Evolutionary conservation across 2,329 filamentous ascomycete genomes (phyloP), one percentile per base, ranked within the genome.

Genomic region (Aspergillus bombycis): DNA sequence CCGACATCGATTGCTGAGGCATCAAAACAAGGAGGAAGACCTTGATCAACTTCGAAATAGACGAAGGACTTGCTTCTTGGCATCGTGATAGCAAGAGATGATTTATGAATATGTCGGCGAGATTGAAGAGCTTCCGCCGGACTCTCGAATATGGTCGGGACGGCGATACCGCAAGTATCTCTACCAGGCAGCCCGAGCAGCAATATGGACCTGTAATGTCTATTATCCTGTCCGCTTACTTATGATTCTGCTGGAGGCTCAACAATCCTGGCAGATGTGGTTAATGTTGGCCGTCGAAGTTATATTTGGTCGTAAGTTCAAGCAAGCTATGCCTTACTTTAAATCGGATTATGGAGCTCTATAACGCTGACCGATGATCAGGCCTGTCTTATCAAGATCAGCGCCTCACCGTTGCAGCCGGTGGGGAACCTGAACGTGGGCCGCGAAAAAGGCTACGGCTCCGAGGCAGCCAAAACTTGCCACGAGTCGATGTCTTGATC

Each of bases 401-500:
- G 48, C 54, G 57, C n/a, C 63, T 72, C n/a, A 70, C 70, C 10
- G 53, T 72, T 9, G 59, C 65, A 23, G 68, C 70, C 8, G 66
- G 66, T 21, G 60, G 58, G 10, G 58, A 63, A n/a, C 23, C 43
- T 3, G 16, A 60, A 3, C 52, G 52, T 30, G 56, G 59, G 6
- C 63, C 63, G 7, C 67, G 72, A 4, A 67, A 68, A 57, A 63
- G 67, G 30, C 58, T 75, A 36, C 70, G 73, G 34, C 55, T 75
- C 10, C 61, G 58, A 12, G 65, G 70, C 8, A 76, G 80, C 12
- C 76, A 82, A 2, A 80, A 83, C 4, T 84, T 86, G 0, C 83
- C 84, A 1, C 63, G 34, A 12, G 84, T 88, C 4, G 86, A 88
- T 66, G 78, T 86, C 2, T 81, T 88, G 55, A 73, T 88, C 6